phyloP scores from a whole-genome alignment of 139 green algal genomes.

The Chlorella sp. region DNA sequence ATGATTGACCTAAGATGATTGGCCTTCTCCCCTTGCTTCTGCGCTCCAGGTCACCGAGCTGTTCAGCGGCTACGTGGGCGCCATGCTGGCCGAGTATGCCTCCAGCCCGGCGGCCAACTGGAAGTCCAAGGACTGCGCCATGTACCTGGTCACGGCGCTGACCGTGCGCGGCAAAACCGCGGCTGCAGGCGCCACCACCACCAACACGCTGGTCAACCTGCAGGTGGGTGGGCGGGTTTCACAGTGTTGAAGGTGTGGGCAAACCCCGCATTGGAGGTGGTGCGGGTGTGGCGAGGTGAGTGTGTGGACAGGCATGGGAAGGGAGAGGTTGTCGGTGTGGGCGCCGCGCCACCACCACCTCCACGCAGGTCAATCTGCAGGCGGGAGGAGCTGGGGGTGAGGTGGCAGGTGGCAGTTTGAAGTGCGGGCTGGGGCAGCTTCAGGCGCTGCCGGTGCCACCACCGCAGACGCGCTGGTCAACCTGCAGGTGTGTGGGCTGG shows the following conservation, averaged over 20 bases:
- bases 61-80: slow-evolving; percentile 82
- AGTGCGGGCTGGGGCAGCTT: too few relatives aligned
- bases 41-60: slow-evolving; percentile 73
- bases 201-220: slow-evolving; percentile 93
- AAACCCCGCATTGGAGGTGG: too few relatives aligned
- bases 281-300: too few relatives aligned
- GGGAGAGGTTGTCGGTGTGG: background rate
- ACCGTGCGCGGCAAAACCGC: slow-evolving; percentile 87
- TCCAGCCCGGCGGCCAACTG: slow-evolving; percentile 71
- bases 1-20: too few relatives aligned
- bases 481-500: slow-evolving; percentile 79
- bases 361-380: too few relatives aligned
- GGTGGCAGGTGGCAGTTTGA: too few relatives aligned
- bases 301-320: background rate
- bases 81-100: slow-evolving; percentile 79
- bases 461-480: slow-evolving; percentile 91
- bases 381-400: too few relatives aligned
- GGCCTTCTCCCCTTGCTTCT: background rate
- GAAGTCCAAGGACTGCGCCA: slow-evolving; percentile 95
- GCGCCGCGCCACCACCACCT: too few relatives aligned
- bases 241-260: too few relatives aligned
- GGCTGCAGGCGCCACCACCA: slow-evolving; percentile 85
- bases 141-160: slow-evolving; percentile 95
- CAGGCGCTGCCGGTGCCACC: slow-evolving; percentile 90
- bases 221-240: slow-evolving; percentile 66